Conservation (phyloP, 345 rosid species). For the Eucalyptus camaldulensis region DNA sequence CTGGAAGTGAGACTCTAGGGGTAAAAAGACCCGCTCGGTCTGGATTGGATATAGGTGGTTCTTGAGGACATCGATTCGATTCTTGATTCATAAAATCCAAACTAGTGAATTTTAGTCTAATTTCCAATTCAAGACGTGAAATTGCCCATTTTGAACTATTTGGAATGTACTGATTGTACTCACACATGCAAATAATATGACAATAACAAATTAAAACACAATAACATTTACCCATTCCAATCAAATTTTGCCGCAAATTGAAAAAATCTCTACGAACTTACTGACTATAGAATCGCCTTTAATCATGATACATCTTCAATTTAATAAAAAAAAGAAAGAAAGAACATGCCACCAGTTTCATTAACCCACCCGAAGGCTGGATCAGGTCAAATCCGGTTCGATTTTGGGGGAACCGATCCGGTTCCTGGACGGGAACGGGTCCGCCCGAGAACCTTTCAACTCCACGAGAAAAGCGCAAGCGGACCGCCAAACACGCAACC, state of each 20-base stretch:
- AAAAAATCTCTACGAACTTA: background rate
- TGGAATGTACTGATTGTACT: fast-evolving
- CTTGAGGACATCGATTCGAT: fast-evolving
- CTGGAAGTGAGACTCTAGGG: fast-evolving
- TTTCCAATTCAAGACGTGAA: background rate
- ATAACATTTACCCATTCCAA: background rate
- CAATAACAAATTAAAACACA: background rate
- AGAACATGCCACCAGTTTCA: background rate
- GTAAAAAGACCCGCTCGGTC: fast-evolving
- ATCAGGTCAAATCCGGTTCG: background rate
- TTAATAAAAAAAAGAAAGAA: too few relatives aligned
- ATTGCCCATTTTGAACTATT: fast-evolving
- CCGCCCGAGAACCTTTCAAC: background rate
- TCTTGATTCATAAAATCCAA: too few relatives aligned
- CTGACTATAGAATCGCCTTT: too few relatives aligned
- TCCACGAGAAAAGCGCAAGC: background rate
- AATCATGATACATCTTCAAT: background rate
- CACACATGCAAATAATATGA: too few relatives aligned
- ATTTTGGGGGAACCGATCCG: background rate
- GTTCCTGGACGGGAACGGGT: background rate
- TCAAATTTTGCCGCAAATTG: background rate
- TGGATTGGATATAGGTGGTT: fast-evolving
- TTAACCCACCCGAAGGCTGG: background rate
- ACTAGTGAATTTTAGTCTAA: fast-evolving
- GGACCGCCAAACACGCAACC: background rate